Conservation (phyloP, 257 asterid species). For the Solanum chilense region DNA sequence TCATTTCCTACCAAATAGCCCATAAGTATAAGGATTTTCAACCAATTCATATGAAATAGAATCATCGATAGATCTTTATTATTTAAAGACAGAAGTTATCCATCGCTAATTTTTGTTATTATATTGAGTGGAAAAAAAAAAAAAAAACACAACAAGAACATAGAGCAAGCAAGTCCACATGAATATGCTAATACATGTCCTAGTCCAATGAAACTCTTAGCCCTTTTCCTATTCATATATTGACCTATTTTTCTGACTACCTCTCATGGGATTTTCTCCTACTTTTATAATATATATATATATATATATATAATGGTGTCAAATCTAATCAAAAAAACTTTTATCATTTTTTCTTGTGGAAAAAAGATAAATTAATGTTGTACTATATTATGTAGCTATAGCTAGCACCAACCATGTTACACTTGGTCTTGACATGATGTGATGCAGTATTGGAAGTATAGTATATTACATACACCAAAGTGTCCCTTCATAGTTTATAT, state of each 20-base stretch:
- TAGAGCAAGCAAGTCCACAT: conserved; percentile 7
- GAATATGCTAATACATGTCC: background rate
- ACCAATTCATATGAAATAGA: background rate
- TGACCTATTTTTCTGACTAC: background rate
- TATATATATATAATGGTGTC: background rate
- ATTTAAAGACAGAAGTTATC: background rate
- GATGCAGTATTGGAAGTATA: background rate
- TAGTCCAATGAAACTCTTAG: background rate
- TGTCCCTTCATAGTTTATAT: background rate
- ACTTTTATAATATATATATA: background rate
- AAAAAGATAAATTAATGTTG: background rate
- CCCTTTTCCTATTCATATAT: background rate
- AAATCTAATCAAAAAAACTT: background rate
- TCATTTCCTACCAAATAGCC: background rate
- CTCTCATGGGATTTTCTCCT: background rate
- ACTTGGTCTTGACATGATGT: background rate
- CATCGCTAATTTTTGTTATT: background rate
- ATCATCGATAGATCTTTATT: background rate
- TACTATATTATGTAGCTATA: background rate
- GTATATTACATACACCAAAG: background rate
- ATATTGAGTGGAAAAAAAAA: background rate
- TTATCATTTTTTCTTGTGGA: background rate
- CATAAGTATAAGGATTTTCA: background rate
- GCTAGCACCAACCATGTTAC: background rate
- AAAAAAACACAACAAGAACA: background rate